Evolutionary conservation across 1,139 yeast genomes (phyloP).

Genomic region (Nakaseomyces delphensis): DNA sequence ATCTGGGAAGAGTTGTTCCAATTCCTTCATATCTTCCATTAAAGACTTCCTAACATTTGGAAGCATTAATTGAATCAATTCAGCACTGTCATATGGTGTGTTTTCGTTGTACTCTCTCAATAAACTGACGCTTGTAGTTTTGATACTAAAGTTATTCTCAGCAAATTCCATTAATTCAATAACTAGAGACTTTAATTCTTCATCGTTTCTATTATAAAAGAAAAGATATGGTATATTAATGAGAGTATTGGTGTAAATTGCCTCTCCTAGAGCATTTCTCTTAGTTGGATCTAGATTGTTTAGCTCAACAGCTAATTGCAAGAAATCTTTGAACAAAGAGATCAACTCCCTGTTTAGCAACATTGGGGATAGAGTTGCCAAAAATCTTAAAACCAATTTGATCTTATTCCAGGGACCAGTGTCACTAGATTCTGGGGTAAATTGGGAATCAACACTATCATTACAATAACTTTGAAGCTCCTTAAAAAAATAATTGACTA

Average conservation of each 20-base stretch:
- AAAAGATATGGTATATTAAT: slow-evolving; percentile 63
- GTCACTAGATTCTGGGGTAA: slow-evolving; percentile 31
- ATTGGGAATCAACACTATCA: slow-evolving; percentile 21
- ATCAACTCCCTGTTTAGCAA: slow-evolving; percentile 33
- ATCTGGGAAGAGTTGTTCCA: slow-evolving; percentile 29
- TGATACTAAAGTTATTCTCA: slow-evolving; percentile 22
- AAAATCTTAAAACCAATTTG: slow-evolving; percentile 62
- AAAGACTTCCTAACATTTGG: slow-evolving; percentile 43
- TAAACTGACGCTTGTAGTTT: slow-evolving; percentile 17
- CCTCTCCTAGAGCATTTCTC: slow-evolving; percentile 58
- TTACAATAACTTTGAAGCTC: slow-evolving; percentile 50
- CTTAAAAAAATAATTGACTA: slow-evolving; percentile 60
- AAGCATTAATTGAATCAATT: slow-evolving; percentile 43
- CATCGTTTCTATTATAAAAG: slow-evolving; percentile 37
- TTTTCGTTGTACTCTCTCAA: slow-evolving; percentile 27
- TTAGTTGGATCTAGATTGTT: slow-evolving; percentile 35
- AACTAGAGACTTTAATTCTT: slow-evolving; percentile 34
- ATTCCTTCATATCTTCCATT: slow-evolving; percentile 34
- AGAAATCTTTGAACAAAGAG: slow-evolving; percentile 42
- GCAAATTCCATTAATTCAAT: slow-evolving; percentile 43
- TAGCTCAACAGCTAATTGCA: slow-evolving; percentile 49
- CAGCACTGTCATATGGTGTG: slow-evolving; percentile 48
- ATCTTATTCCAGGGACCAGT: slow-evolving; percentile 67
- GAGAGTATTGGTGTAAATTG: slow-evolving; percentile 54
- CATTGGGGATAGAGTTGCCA: slow-evolving; percentile 57